A percentile compares a stretch with the other conserved stretches of the same genome.
These are phyloP conservation scores for Gigaspora rosea DNA, from an alignment of 192 early-diverging fungal species.

Conservation along the genomic window DNA sequence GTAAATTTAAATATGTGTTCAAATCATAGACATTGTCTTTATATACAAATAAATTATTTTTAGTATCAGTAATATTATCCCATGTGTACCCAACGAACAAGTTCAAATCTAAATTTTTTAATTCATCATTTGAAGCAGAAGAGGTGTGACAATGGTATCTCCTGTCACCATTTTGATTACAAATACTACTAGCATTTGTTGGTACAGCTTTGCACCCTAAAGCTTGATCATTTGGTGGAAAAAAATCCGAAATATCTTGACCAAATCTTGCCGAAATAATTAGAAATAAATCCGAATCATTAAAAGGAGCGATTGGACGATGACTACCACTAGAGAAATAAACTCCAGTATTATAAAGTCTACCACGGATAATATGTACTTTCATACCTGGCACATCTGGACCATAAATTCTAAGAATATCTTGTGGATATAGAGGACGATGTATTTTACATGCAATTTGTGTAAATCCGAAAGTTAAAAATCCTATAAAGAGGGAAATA, in stretches of 20 bases:
- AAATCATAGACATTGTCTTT: slow-evolving; percentile 43
- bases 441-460: slow-evolving; percentile 28
- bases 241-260: slow-evolving; percentile 18
- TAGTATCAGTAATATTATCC: slow-evolving; percentile 47
- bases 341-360: slow-evolving; percentile 28
- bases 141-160: slow-evolving; percentile 35
- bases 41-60: slow-evolving; percentile 55
- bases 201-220: slow-evolving; percentile 9
- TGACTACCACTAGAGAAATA: slow-evolving; percentile 25
- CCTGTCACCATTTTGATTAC: neutral
- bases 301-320: slow-evolving; percentile 22
- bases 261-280: slow-evolving; percentile 22
- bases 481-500: slow-evolving; percentile 68
- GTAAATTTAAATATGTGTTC: slow-evolving; percentile 4
- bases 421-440: slow-evolving; percentile 37
- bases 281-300: slow-evolving; percentile 4
- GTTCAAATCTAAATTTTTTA: slow-evolving; percentile 10
- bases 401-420: slow-evolving; percentile 39
- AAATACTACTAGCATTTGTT: slow-evolving; percentile 20
- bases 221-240: slow-evolving; percentile 7
- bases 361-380: slow-evolving; percentile 28
- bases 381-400: slow-evolving; percentile 16
- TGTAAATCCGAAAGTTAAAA: slow-evolving; percentile 76
- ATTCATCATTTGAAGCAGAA: neutral
- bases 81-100: slow-evolving; percentile 35